These are phyloP conservation scores for Fusarium coicis DNA, from an alignment of 2,329 filamentous ascomycete species.

Conservation along the genomic window DNA sequence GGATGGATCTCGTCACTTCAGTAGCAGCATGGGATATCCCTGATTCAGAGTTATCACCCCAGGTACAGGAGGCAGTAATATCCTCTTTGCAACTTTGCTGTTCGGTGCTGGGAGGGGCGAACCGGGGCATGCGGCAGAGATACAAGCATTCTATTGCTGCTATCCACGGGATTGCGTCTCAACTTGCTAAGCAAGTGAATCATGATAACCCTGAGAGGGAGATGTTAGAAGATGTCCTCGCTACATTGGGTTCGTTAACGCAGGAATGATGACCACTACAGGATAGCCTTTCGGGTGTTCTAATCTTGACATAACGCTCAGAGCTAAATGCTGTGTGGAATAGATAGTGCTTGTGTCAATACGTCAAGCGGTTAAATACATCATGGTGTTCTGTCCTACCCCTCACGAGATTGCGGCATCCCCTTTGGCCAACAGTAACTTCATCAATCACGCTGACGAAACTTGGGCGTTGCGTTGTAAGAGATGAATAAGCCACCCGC, in stretches of 20 bases:
- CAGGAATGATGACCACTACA: conserved; percentile 1
- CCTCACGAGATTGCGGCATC: conserved; percentile 34
- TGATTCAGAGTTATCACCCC: conserved; percentile 36
- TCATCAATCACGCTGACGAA: conserved; percentile 38
- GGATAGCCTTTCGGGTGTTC: neutral
- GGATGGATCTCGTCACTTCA: conserved; percentile 66
- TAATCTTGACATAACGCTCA: neutral
- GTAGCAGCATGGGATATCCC: conserved; percentile 61
- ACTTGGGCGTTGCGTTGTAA: conserved; percentile 13
- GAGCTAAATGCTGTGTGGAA: neutral
- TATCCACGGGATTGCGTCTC: conserved; percentile 59
- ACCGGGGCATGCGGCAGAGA: conserved; percentile 58
- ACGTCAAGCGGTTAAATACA: conserved; percentile 11
- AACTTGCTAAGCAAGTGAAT: conserved; percentile 51
- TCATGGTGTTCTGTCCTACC: conserved; percentile 25
- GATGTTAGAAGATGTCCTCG: conserved; percentile 58
- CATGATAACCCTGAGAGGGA: conserved; percentile 51
- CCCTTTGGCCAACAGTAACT: neutral
- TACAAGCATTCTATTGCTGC: conserved; percentile 64
- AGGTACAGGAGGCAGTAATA: conserved; percentile 61
- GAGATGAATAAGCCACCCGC: conserved; percentile 30
- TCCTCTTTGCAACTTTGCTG: conserved; percentile 67
- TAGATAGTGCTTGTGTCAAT: conserved; percentile 9
- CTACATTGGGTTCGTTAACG: conserved; percentile 44
- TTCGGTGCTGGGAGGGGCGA: conserved; percentile 60